Evolutionary conservation across 805 yeast genomes (phyloP).

Genomic region (Cephaloascus albidus): DNA sequence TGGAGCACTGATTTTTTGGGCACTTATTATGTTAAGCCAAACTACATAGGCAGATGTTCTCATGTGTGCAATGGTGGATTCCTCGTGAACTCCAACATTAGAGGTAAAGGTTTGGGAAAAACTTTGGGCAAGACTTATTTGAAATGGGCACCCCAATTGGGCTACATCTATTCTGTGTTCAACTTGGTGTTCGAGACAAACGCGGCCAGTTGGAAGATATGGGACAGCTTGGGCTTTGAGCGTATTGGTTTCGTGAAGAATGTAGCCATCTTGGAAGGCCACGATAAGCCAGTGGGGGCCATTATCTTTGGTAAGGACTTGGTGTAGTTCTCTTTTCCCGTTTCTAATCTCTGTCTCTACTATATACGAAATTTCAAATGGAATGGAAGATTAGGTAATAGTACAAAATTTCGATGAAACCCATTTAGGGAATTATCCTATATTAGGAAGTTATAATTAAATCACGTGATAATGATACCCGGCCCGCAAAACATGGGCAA

Average conservation of each 20-base stretch:
- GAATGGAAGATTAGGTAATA: too few species aligned
- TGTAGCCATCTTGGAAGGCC: constrained; percentile 68
- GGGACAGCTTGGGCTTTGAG: constrained; percentile 81
- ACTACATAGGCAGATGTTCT: constrained; percentile 75
- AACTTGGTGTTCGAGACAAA: constrained; percentile 82
- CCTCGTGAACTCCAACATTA: constrained; percentile 44
- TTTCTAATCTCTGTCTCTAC: too few species aligned
- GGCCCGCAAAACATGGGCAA: too few species aligned
- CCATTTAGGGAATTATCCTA: too few species aligned
- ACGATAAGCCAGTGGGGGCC: constrained; percentile 62
- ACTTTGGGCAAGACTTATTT: constrained; percentile 62
- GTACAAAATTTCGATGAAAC: too few species aligned
- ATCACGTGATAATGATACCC: too few species aligned
- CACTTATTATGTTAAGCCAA: constrained; percentile 76
- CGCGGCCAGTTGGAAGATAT: constrained; percentile 60
- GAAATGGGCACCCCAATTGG: constrained; percentile 66
- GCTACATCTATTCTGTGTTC: constrained; percentile 77
- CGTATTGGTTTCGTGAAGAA: constrained; percentile 65
- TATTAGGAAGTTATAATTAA: too few species aligned
- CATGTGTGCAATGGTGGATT: constrained; percentile 89
- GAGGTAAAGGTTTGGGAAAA: constrained; percentile 67
- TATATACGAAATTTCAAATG: too few species aligned
- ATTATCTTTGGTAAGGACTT: constrained; percentile 65
- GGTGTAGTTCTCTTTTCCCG: neutral
- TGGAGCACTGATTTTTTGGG: constrained; percentile 55